phyloP scores from a whole-genome alignment of 257 asterid genomes.

The Solanum infundibuliforme region DNA sequence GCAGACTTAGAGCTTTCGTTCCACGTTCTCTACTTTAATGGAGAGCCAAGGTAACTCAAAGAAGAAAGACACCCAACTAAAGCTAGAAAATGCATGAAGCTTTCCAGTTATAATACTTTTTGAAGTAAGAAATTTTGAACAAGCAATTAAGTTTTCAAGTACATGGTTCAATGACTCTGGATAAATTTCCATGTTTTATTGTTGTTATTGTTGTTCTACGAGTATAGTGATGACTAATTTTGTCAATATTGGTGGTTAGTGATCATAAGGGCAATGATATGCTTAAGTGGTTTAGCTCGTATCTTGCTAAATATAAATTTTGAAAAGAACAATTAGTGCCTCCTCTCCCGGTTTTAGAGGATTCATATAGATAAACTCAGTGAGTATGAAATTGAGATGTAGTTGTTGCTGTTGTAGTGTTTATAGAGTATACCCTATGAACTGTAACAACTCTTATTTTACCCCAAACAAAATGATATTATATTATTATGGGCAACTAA shows the following conservation, averaged over 20 bases:
- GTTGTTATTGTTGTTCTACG: background rate
- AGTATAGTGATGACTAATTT: background rate
- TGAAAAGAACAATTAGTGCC: background rate
- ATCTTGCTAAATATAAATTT: background rate
- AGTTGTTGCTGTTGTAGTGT: background rate
- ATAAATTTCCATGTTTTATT: background rate
- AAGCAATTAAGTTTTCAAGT: background rate
- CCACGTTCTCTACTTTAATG: background rate
- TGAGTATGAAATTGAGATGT: background rate
- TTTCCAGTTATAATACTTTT: background rate
- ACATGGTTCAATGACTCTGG: background rate
- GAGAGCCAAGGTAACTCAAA: background rate
- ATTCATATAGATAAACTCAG: background rate
- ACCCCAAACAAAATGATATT: background rate
- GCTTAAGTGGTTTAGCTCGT: background rate
- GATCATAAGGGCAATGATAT: background rate
- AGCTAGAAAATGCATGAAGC: background rate
- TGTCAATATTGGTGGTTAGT: background rate
- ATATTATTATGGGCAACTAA: background rate
- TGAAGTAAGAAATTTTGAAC: background rate
- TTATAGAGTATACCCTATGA: background rate
- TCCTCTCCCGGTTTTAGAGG: background rate
- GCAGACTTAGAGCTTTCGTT: background rate
- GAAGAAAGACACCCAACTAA: background rate
- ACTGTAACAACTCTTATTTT: background rate